A percentile compares a stretch with the other conserved stretches of the same genome.
These are phyloP conservation scores for Gymnopilus junonius DNA, from an alignment of 768 basidiomycete species.

Conservation along the genomic window DNA sequence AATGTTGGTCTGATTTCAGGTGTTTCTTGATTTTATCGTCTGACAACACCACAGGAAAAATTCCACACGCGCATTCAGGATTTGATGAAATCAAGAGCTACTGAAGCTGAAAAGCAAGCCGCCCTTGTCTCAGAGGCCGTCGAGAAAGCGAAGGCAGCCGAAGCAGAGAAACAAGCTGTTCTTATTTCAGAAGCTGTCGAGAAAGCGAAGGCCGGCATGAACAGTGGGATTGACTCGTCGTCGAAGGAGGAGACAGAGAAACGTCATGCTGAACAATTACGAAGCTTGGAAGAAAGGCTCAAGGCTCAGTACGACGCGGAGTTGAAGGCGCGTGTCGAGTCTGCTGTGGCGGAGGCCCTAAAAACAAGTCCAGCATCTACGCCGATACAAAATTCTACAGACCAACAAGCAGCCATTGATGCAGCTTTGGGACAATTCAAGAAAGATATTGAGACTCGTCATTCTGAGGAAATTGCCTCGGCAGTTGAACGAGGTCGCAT, in stretches of 20 bases:
- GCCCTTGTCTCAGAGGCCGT: conserved; percentile 58
- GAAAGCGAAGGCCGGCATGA: conserved; percentile 53
- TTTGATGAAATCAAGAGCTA: conserved; percentile 51
- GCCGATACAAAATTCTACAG: conserved; percentile 11
- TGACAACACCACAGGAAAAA: conserved; percentile 52
- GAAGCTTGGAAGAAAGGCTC: conserved; percentile 56
- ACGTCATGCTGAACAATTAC: conserved; percentile 65
- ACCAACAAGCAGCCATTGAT: conserved; percentile 44
- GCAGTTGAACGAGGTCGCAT: conserved; percentile 73
- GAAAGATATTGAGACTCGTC: conserved; percentile 47
- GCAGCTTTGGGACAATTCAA: conserved; percentile 57
- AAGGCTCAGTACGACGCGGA: conserved; percentile 55
- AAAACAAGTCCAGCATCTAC: conserved; percentile 31
- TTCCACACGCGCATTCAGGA: conserved; percentile 59
- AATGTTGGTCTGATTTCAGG: conserved; percentile 34
- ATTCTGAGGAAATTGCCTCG: conserved; percentile 59
- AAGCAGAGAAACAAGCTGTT: conserved; percentile 50
- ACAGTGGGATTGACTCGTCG: conserved; percentile 23
- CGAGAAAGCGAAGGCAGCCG: conserved; percentile 54
- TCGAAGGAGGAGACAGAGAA: conserved; percentile 47
- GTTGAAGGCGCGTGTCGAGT: conserved; percentile 46
- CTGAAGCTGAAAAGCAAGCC: conserved; percentile 52
- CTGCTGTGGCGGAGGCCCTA: conserved; percentile 45
- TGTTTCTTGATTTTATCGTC: not conserved
- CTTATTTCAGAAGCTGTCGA: conserved; percentile 62